These are phyloP conservation scores for Zoysia matrella DNA, from an alignment of 202 grass and related monocot species.

Conservation along the genomic window DNA sequence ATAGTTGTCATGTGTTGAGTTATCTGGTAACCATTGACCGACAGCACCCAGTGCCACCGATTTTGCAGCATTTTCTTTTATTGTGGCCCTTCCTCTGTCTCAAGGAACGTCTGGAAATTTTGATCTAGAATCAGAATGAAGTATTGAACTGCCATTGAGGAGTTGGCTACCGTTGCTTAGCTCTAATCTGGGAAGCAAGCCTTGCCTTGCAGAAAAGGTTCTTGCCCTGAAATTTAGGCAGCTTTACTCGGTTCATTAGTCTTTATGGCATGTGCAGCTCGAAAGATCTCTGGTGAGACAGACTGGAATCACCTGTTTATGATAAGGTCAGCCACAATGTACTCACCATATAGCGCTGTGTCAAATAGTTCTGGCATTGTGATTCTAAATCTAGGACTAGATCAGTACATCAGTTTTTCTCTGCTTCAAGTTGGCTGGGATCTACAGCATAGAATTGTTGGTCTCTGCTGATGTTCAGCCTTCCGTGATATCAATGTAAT, in stretches of 20 bases:
- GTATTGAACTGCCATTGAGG: slow-evolving; percentile 35
- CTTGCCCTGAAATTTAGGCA: background rate
- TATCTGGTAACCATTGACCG: slow-evolving; percentile 45
- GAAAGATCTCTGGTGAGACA: slow-evolving; percentile 37
- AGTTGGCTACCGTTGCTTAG: slow-evolving; percentile 41
- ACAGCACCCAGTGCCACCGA: slow-evolving; percentile 19
- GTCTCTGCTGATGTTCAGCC: background rate
- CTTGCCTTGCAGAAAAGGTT: slow-evolving; percentile 29
- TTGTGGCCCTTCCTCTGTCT: slow-evolving; percentile 37
- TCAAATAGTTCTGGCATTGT: slow-evolving; percentile 39
- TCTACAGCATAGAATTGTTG: slow-evolving; percentile 31
- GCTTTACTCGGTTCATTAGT: slow-evolving; percentile 30
- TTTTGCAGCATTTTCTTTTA: slow-evolving; percentile 46
- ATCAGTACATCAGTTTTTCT: slow-evolving; percentile 24
- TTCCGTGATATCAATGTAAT: slow-evolving; percentile 46
- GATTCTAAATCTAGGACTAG: slow-evolving; percentile 47
- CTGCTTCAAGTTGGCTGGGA: slow-evolving; percentile 25
- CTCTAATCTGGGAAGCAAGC: slow-evolving; percentile 37
- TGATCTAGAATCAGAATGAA: slow-evolving; percentile 32
- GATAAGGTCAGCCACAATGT: slow-evolving; percentile 29
- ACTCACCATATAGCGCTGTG: background rate
- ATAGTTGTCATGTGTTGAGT: slow-evolving; percentile 37
- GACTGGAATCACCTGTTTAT: slow-evolving; percentile 31
- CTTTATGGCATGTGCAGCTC: slow-evolving; percentile 35
- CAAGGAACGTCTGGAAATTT: slow-evolving; percentile 30